Base-by-base conservation (phyloP, 2,329 filamentous ascomycete genomes). In the Simplicillium sp. region DNA sequence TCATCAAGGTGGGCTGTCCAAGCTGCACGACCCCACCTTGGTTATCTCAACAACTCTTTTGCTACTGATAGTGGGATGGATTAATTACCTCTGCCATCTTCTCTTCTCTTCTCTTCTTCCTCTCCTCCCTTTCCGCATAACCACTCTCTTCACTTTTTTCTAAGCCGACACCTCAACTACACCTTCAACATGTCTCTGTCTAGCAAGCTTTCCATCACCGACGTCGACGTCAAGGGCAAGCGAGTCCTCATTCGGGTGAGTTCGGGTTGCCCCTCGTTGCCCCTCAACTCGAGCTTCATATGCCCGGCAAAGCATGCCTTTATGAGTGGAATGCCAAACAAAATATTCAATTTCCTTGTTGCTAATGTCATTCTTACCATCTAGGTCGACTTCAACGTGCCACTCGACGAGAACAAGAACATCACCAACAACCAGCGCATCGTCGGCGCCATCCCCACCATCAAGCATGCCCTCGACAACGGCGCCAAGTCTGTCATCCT, bases 371-470 rank as follows among this genome's bases (percentile, higher is more conserved):
- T 25, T 25, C 20, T 9, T 25, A 25, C 20, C 11, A 29, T 40
- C 39, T 57, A 95, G 89, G 90, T 98, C 65, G 92, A 98, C 79
- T 98, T 98, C 82, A 98, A 98, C 70, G 94, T 98, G 43, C 92
- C 92, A 50, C 87, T 98, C 59, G 88, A 98, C 62, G 78, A 73
- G 53, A 75, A 92, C 62, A 94, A 88, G 73, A 89, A 94, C 43
- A 80, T 98, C 66, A 97, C 92, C 66, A 98, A 98, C 80, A 87
- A 83, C 70, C 92, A 98, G 74, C 89, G 92, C 66, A 98, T 98
- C 59, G 89, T 87, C 58, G 94, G 92, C 60, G 92, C 92, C 57
- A 71, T 95, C 50, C 88, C 88, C 57, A 94, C 89, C 56, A 95
- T 96, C 75, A 94, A 94, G 73, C 82, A 95, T 66, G 88, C 88